These are phyloP conservation scores for Xylariaceae sp. DNA, from an alignment of 2,329 filamentous ascomycete genomes.

Conservation along the genomic window DNA sequence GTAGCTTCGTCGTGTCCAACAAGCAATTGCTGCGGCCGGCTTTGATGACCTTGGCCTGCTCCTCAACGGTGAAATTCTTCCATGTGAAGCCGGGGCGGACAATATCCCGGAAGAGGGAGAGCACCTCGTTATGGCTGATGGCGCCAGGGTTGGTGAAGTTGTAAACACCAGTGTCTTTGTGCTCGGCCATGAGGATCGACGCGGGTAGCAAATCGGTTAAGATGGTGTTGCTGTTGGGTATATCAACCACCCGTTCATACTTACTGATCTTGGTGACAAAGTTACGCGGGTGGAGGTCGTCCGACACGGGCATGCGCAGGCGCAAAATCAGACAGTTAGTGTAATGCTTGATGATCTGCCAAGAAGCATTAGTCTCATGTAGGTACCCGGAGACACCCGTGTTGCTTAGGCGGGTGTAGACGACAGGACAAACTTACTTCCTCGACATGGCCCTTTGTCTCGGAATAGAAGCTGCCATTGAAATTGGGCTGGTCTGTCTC, in stretches of 20 bases:
- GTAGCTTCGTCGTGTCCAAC: slow-evolving; percentile 57
- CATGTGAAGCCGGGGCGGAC: slow-evolving; percentile 55
- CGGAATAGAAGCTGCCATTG: slow-evolving; percentile 61
- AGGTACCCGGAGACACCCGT: background rate
- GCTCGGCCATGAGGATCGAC: slow-evolving; percentile 54
- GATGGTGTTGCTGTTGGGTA: slow-evolving; percentile 64
- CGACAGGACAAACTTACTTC: slow-evolving; percentile 40
- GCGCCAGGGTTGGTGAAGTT: slow-evolving; percentile 67
- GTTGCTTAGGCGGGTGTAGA: background rate
- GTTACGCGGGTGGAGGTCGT: slow-evolving; percentile 60
- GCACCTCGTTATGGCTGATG: slow-evolving; percentile 66
- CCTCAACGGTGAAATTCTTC: slow-evolving; percentile 61
- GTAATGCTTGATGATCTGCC: slow-evolving; percentile 56
- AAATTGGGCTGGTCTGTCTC: slow-evolving; percentile 62
- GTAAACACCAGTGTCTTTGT: slow-evolving; percentile 57
- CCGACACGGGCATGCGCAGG: slow-evolving; percentile 63
- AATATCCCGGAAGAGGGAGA: slow-evolving; percentile 57
- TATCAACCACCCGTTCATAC: slow-evolving; percentile 60
- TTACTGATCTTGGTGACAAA: slow-evolving; percentile 64
- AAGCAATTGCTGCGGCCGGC: slow-evolving; percentile 62
- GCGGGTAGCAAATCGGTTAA: slow-evolving; percentile 59
- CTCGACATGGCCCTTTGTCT: slow-evolving; percentile 61
- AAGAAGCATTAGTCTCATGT: slow-evolving; percentile 11
- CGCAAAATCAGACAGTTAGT: slow-evolving; percentile 57
- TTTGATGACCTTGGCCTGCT: slow-evolving; percentile 63